Evolutionary conservation across 768 basidiomycete species (phyloP).

Genomic region (Atractiella rhizophila): DNA sequence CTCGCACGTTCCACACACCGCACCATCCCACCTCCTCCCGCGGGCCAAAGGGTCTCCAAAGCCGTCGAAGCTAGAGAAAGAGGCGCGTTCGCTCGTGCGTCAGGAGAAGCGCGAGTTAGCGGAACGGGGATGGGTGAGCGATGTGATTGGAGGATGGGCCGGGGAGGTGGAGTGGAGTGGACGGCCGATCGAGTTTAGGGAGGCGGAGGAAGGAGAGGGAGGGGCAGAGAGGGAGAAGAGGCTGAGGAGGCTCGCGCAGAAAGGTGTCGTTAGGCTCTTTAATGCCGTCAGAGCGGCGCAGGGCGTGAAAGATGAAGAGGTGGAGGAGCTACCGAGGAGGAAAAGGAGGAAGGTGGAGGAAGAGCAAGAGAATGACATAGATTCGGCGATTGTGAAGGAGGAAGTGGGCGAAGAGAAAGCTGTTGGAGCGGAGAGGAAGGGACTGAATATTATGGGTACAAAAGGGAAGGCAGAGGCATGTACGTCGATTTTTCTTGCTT

Average conservation of each 20-base stretch:
- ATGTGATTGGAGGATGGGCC: slow-evolving; percentile 17
- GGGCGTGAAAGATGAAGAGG: slow-evolving; percentile 11
- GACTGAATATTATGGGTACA: slow-evolving; percentile 15
- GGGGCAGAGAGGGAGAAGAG: slow-evolving; percentile 17
- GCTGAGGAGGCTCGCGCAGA: slow-evolving; percentile 17
- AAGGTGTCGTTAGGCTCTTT: slow-evolving; percentile 17
- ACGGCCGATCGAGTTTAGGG: background rate
- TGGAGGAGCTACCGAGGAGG: slow-evolving; percentile 9
- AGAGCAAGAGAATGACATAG: slow-evolving; percentile 4
- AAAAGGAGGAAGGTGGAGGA: slow-evolving; percentile 12
- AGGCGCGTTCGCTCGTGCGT: slow-evolving; percentile 10
- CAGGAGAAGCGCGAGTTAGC: slow-evolving; percentile 14
- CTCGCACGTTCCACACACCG: background rate
- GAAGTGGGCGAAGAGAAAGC: background rate
- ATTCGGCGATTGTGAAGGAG: background rate
- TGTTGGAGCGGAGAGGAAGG: slow-evolving; percentile 8
- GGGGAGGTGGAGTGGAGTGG: slow-evolving; percentile 14
- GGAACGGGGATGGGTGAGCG: slow-evolving; percentile 16
- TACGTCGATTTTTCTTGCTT: slow-evolving; percentile 1
- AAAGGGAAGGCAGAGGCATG: slow-evolving; percentile 16
- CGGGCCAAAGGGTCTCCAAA: background rate
- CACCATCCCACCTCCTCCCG: background rate
- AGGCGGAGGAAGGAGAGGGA: slow-evolving; percentile 1
- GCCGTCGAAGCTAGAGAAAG: slow-evolving; percentile 19
- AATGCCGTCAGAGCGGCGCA: slow-evolving; percentile 17